A percentile compares a stretch with the other conserved stretches of the same genome.
These are phyloP conservation scores for Daldinia bambusicola DNA, from an alignment of 495 filamentous ascomycete species.

Conservation along the genomic window DNA sequence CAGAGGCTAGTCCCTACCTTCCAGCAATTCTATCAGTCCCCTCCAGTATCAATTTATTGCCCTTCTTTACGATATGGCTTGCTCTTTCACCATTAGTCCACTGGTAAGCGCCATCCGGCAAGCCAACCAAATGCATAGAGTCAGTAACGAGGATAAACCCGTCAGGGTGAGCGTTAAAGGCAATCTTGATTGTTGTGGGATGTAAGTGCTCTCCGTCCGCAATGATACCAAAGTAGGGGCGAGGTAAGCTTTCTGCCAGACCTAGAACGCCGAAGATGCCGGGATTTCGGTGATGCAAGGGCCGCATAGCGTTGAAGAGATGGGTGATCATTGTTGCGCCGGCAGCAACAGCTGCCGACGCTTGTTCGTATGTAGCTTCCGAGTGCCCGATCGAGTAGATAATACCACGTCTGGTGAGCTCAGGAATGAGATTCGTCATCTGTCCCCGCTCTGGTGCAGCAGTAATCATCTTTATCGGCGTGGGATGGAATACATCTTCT, in stretches of 20 bases:
- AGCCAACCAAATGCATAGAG: slow-evolving; percentile 72
- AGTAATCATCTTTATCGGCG: slow-evolving; percentile 77
- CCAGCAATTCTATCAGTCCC: slow-evolving; percentile 79
- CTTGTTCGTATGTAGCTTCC: slow-evolving; percentile 80
- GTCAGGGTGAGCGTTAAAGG: slow-evolving; percentile 67
- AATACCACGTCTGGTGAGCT: slow-evolving; percentile 68
- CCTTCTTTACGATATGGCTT: slow-evolving; percentile 68
- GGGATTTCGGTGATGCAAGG: slow-evolving; percentile 84
- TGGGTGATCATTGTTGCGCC: slow-evolving; percentile 89
- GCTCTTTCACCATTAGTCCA: slow-evolving; percentile 82
- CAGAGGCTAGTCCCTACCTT: slow-evolving; percentile 51
- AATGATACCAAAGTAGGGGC: slow-evolving; percentile 73
- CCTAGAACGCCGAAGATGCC: slow-evolving; percentile 83
- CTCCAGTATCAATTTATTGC: slow-evolving; percentile 72
- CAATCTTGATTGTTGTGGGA: slow-evolving; percentile 70
- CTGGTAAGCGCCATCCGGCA: slow-evolving; percentile 79
- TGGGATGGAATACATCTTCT: slow-evolving; percentile 36
- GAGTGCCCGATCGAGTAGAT: slow-evolving; percentile 83
- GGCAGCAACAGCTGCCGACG: slow-evolving; percentile 68
- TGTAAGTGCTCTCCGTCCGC: slow-evolving; percentile 75
- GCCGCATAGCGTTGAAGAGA: slow-evolving; percentile 90
- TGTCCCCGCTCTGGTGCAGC: slow-evolving; percentile 78
- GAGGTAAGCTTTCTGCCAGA: slow-evolving; percentile 52
- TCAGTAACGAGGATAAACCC: slow-evolving; percentile 76
- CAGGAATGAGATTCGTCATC: slow-evolving; percentile 69